Conservation (phyloP, 768 basidiomycete genomes). For the Auricularia heimuer region DNA sequence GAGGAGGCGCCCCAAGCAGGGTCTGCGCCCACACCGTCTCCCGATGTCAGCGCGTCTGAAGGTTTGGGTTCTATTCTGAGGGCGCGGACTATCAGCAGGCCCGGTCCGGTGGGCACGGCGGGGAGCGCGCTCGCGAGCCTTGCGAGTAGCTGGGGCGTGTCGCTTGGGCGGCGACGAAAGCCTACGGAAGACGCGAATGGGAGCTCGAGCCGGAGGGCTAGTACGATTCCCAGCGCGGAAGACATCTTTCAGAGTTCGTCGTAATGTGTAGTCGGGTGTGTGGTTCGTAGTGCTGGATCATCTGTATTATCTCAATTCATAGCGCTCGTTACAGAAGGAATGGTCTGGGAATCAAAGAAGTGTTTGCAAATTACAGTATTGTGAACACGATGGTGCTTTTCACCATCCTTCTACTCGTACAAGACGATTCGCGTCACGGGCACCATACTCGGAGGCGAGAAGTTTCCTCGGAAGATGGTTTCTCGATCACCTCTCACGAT, state of each 20-base stretch:
- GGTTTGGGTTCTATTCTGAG: conserved; percentile 39
- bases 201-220: not conserved
- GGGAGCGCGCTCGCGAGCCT: conserved; percentile 46
- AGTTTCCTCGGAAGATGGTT: no score
- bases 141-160: conserved; percentile 56
- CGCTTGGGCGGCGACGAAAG: conserved; percentile 49
- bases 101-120: conserved; percentile 21
- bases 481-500: no score
- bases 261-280: no score
- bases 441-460: no score
- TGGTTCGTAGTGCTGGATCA: no score
- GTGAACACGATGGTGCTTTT: no score
- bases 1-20: conserved; percentile 13
- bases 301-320: no score
- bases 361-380: no score
- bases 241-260: not conserved
- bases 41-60: conserved; percentile 52
- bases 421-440: no score
- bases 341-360: no score
- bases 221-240: not conserved
- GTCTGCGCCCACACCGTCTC: conserved; percentile 33
- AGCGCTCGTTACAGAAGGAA: no score
- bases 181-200: not conserved
- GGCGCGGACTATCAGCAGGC: conserved; percentile 12
- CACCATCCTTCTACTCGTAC: no score